Evolutionary conservation across 495 filamentous ascomycete genomes (phyloP).

Genomic region (Aspergillus leporis): DNA sequence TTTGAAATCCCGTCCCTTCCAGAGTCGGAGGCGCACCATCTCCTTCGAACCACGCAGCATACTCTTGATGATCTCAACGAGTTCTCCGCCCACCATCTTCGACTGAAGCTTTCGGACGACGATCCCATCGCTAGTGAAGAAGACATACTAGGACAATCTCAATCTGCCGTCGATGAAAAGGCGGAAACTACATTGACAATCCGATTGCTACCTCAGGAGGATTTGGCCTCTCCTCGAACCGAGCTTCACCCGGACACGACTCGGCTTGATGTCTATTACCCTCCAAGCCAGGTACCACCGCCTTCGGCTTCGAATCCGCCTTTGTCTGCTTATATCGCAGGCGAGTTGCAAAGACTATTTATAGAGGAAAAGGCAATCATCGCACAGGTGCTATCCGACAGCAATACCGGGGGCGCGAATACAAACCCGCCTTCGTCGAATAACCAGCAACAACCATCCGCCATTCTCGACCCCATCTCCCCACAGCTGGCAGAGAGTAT

Average conservation of each 20-base stretch:
- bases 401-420: constrained; percentile 20
- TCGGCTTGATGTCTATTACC: constrained; percentile 77
- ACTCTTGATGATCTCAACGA: constrained; percentile 88
- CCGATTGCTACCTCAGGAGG: constrained; percentile 64
- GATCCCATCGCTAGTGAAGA: neutral
- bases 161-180: constrained; percentile 18
- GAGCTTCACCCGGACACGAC: constrained; percentile 67
- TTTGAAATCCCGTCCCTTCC: constrained; percentile 70
- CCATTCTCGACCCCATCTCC: constrained; percentile 35
- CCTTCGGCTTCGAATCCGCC: constrained; percentile 68
- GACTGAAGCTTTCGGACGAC: constrained; percentile 65
- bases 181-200: constrained; percentile 67
- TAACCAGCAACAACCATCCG: constrained; percentile 24
- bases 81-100: constrained; percentile 86
- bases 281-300: constrained; percentile 70
- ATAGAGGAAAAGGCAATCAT: constrained; percentile 88
- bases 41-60: constrained; percentile 84
- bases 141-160: neutral
- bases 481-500: constrained; percentile 53
- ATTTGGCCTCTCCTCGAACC: constrained; percentile 51
- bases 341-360: constrained; percentile 76
- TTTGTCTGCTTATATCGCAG: constrained; percentile 78
- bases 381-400: constrained; percentile 70
- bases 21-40: constrained; percentile 68
- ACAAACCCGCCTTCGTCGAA: constrained; percentile 36